Evolutionary conservation across 352 stramenopile genomes (phyloP).

Genomic region (Globisporangium uncinulatum): DNA sequence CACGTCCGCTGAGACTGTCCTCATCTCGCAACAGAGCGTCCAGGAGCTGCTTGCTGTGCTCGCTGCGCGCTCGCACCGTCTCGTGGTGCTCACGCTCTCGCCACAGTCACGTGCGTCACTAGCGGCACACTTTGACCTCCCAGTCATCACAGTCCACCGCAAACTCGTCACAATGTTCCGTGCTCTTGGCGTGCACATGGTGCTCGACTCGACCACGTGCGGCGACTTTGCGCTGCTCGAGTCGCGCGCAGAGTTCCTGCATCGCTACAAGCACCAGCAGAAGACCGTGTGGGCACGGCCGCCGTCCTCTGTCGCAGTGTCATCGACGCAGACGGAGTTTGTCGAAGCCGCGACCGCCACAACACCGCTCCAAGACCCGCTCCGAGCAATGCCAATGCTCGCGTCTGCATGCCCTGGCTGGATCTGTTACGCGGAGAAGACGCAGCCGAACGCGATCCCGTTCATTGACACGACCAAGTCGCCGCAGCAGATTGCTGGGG

Average conservation of each 20-base stretch:
- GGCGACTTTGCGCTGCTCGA: constrained; percentile 93
- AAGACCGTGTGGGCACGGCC: constrained; percentile 58
- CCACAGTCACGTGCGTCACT: constrained; percentile 86
- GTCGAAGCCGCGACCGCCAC: constrained; percentile 41
- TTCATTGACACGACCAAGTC: constrained; percentile 95
- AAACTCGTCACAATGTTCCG: constrained; percentile 78
- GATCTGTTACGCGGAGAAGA: constrained; percentile 98
- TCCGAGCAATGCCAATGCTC: constrained; percentile 88
- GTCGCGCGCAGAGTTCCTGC: constrained; percentile 88
- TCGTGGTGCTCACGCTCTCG: constrained; percentile 85
- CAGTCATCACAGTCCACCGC: constrained; percentile 54
- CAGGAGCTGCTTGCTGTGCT: constrained; percentile 81
- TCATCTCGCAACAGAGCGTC: constrained; percentile 95
- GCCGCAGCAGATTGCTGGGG: constrained; percentile 92
- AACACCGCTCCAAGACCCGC: constrained; percentile 57
- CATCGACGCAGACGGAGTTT: constrained; percentile 62
- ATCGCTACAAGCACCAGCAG: constrained; percentile 75
- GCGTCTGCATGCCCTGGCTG: constrained; percentile 96
- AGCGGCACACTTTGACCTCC: constrained; percentile 71
- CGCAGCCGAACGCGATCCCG: constrained; percentile 90
- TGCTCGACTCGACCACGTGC: constrained; percentile 89
- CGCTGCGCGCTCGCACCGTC: constrained; percentile 31
- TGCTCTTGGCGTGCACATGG: constrained; percentile 81
- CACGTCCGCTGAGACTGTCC: constrained; percentile 97
- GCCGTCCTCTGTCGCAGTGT: constrained; percentile 66